phyloP scores from a whole-genome alignment of 208 protist genomes.

The Leishmania lainsoni region DNA sequence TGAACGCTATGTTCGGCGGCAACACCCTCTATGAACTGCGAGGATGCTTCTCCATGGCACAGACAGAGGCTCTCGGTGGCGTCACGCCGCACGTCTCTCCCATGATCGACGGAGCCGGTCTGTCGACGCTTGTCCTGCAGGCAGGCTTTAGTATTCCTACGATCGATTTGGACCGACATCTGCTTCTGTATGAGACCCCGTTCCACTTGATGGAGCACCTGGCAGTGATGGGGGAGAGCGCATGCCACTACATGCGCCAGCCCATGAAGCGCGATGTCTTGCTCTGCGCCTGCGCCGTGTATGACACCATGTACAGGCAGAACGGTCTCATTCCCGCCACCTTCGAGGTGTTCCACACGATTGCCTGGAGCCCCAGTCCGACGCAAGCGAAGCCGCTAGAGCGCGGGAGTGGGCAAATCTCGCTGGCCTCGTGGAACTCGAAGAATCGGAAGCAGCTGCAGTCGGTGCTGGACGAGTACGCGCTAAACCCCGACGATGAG shows the following conservation, averaged over 20 bases:
- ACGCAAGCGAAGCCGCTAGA: constrained; percentile 83
- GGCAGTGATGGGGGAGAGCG: constrained; percentile 86
- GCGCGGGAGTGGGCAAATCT: constrained; percentile 78
- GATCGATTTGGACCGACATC: constrained; percentile 90
- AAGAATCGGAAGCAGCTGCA: constrained; percentile 73
- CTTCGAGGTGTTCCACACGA: constrained; percentile 91
- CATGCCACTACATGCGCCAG: constrained; percentile 72
- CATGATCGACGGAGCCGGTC: constrained; percentile 84
- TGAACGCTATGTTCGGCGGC: constrained; percentile 88
- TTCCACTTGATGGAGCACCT: constrained; percentile 93
- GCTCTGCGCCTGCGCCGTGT: constrained; percentile 70
- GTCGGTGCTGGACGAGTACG: constrained; percentile 79
- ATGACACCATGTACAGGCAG: constrained; percentile 88
- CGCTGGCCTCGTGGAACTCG: constrained; percentile 73
- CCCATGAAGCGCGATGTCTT: constrained; percentile 76
- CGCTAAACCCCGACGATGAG: constrained; percentile 80
- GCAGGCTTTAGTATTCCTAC: constrained; percentile 89
- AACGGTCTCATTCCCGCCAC: constrained; percentile 88
- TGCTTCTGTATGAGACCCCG: constrained; percentile 87
- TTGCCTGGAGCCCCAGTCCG: constrained; percentile 89
- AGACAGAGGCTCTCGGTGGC: constrained; percentile 86
- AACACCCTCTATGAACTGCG: constrained; percentile 93
- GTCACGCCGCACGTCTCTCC: constrained; percentile 90
- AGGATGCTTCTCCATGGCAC: constrained; percentile 84
- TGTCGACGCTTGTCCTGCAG: constrained; percentile 88